phyloP scores from a whole-genome alignment of 805 yeast species.

The Metschnikowia matae region DNA sequence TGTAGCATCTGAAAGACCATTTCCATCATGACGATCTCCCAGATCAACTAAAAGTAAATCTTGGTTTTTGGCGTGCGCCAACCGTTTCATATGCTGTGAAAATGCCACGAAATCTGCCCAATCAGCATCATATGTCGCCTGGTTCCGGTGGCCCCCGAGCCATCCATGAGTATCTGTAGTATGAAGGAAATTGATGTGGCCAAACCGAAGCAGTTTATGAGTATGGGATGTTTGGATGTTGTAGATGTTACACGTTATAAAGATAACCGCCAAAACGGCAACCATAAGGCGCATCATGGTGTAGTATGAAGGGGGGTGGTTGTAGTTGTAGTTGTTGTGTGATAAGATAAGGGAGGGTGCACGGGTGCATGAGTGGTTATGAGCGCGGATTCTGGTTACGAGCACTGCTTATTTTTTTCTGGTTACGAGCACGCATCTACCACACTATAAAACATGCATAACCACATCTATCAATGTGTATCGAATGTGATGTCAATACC shows the following conservation, averaged over 20 bases:
- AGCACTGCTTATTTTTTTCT: no score
- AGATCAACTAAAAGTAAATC: conserved; percentile 79
- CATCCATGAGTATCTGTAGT: conserved; percentile 98
- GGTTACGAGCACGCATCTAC: no score
- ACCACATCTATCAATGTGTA: no score
- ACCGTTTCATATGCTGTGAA: conserved; percentile 43
- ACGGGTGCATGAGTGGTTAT: not conserved
- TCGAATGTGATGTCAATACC: no score
- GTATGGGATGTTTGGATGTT: not conserved
- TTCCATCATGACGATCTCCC: conserved; percentile 94
- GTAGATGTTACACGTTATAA: not conserved
- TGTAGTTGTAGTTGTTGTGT: not conserved
- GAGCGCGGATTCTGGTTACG: no score
- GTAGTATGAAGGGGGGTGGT: not conserved
- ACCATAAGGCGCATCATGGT: not conserved
- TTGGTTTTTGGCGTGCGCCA: conserved; percentile 42
- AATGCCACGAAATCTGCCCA: conserved; percentile 92
- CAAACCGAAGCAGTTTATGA: conserved; percentile 8
- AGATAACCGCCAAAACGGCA: not conserved
- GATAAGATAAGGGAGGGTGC: not conserved
- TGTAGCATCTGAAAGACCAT: conserved; percentile 82
- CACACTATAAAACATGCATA: no score
- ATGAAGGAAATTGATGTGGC: conserved; percentile 78
- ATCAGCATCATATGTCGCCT: conserved; percentile 71
- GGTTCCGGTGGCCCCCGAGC: conserved; percentile 86